phyloP scores from a whole-genome alignment of 2,329 filamentous ascomycete species.

The Exophiala bonariae region DNA sequence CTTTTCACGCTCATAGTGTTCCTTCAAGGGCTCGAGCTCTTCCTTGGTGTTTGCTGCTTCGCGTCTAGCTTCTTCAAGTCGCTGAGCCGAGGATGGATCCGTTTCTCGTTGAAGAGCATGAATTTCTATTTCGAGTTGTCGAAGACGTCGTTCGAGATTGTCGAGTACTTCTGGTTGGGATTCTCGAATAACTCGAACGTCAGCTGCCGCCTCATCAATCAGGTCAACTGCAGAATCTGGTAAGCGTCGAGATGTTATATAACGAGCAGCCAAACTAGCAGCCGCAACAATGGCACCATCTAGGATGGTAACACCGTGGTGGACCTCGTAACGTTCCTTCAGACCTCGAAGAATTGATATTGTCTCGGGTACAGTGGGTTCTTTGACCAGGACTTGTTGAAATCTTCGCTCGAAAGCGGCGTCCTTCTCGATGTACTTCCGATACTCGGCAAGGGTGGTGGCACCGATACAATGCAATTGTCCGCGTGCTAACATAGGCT shows the following conservation, averaged over 20 bases:
- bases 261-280: slow-evolving; percentile 88
- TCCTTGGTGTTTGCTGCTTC: slow-evolving; percentile 94
- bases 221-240: slow-evolving; percentile 96
- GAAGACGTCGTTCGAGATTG: slow-evolving; percentile 83
- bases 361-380: slow-evolving; percentile 83
- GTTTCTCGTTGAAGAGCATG: slow-evolving; percentile 92
- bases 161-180: slow-evolving; percentile 96
- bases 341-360: slow-evolving; percentile 97
- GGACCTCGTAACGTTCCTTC: slow-evolving; percentile 97
- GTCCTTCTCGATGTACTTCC: slow-evolving; percentile 99
- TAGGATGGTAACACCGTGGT: slow-evolving; percentile 95
- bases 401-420: slow-evolving; percentile 97
- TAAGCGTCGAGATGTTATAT: slow-evolving; percentile 84
- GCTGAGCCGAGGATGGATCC: slow-evolving; percentile 84
- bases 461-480: slow-evolving; percentile 98
- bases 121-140: slow-evolving; percentile 95
- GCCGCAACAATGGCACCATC: slow-evolving; percentile 90
- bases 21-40: slow-evolving; percentile 83
- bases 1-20: slow-evolving; percentile 95
- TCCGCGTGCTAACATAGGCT: slow-evolving; percentile 95
- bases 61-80: slow-evolving; percentile 78
- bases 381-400: slow-evolving; percentile 96
- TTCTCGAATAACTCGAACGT: slow-evolving; percentile 92
- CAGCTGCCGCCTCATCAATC: slow-evolving; percentile 92
- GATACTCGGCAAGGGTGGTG: slow-evolving; percentile 90